These are phyloP conservation scores for Pezicula neosporulosa DNA, from an alignment of 2,329 filamentous ascomycete species.

Conservation along the genomic window DNA sequence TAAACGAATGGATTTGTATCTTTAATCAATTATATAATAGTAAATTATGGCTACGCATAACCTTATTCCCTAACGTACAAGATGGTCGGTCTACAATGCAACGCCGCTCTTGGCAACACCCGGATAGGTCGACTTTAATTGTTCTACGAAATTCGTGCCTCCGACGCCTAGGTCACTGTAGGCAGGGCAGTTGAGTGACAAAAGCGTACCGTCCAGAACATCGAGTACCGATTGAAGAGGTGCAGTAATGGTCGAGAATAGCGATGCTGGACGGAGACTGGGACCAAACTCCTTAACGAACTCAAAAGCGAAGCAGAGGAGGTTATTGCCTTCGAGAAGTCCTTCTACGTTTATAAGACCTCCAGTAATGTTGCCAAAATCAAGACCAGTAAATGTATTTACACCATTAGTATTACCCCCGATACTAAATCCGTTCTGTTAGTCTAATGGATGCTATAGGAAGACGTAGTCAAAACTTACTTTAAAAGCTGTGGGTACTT, in stretches of 20 bases:
- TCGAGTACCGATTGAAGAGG: conserved; percentile 24
- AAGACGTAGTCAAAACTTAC: not conserved
- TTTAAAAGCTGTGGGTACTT: not conserved
- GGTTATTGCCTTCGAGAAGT: conserved; percentile 43
- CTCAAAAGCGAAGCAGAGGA: conserved; percentile 39
- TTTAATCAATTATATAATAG: too few relatives aligned
- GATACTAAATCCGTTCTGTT: conserved; percentile 19
- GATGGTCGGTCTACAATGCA: not conserved
- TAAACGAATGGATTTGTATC: too few relatives aligned
- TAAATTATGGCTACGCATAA: too few relatives aligned
- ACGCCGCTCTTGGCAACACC: conserved; percentile 3
- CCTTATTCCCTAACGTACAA: too few relatives aligned
- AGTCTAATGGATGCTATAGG: not conserved
- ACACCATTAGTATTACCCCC: conserved; percentile 48
- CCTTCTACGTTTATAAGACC: conserved; percentile 39
- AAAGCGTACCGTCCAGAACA: conserved; percentile 12
- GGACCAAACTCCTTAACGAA: conserved; percentile 35
- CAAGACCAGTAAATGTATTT: conserved; percentile 46
- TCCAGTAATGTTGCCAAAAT: conserved; percentile 37
- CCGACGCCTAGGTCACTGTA: conserved; percentile 17
- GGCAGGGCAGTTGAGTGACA: conserved; percentile 27
- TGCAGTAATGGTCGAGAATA: conserved; percentile 31
- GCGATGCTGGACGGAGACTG: conserved; percentile 31
- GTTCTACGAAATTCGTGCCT: not conserved
- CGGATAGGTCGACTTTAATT: conserved; percentile 3